Conservation (phyloP, 306 rosid species). For the Cucumis hystrix region DNA sequence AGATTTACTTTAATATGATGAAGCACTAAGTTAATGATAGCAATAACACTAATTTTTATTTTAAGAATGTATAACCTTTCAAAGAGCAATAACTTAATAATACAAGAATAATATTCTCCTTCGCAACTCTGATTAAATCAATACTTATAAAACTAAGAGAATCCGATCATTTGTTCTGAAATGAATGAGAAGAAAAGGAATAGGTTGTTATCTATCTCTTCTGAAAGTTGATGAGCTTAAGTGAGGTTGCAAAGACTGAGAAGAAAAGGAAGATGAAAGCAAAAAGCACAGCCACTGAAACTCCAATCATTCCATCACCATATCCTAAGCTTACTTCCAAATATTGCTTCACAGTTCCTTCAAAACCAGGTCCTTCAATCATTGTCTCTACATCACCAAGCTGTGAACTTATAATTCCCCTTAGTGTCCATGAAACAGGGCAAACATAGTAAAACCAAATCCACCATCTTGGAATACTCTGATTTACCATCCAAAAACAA, state of each 20-base stretch:
- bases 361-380: slow-evolving; percentile 48
- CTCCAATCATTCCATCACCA: slow-evolving; percentile 31
- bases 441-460: slow-evolving; percentile 79
- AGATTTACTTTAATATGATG: no score
- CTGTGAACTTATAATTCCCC: slow-evolving; percentile 75
- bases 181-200: no score
- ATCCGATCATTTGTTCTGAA: no score
- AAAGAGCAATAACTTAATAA: no score
- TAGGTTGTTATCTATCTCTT: slow-evolving; percentile 27
- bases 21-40: no score
- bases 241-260: slow-evolving; percentile 46
- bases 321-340: slow-evolving; percentile 45
- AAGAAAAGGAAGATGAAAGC: slow-evolving; percentile 54
- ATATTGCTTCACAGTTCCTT: slow-evolving; percentile 59
- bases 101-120: no score
- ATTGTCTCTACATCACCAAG: slow-evolving; percentile 63
- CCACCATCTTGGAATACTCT: slow-evolving; percentile 85
- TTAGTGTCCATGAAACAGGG: slow-evolving; percentile 83
- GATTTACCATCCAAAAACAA: background rate
- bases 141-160: no score
- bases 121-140: no score
- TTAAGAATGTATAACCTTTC: no score
- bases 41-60: no score
- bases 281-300: slow-evolving; percentile 42
- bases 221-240: slow-evolving; percentile 67